Base-by-base conservation (phyloP, 1,139 yeast genomes). In the Protomyces arabidopsidicola region DNA sequence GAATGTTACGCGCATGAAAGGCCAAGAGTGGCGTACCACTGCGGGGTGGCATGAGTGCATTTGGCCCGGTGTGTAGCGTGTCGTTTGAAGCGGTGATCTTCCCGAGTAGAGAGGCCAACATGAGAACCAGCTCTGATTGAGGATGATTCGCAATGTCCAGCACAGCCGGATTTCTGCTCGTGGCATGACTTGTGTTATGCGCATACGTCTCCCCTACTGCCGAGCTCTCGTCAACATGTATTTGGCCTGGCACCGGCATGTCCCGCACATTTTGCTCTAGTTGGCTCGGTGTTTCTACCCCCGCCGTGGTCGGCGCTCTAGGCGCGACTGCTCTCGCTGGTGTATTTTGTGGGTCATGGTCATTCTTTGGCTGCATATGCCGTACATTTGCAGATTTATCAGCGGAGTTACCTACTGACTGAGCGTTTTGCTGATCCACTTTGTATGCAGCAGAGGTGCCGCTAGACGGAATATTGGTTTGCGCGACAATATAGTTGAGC, bases 71-170 rank as follows among this genome's bases (percentile, higher is more conserved):
- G 36, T 50, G 62, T 24, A 54, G 52, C 59, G 84, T 81, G 74
- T 93, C 98, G 75, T 93, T 93, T n/a, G 96, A 91, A 71, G 88
- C 95, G 55, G 91, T 87, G 55, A 93, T 90, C 72, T 88, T 89
- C 67, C 89, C 89, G 60, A 93, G 78, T 58, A 91, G 78, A 36
- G 95, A 87, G 31, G 96, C 84, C 55, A 93, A 79, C 97, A 93
- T 91, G 63, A 85, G 75, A 55, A 93, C 80, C 39, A 93, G 80
- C 68, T 88, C 95, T 65, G 87, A 83, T 1, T 88, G 90, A 0
- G 96, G 91, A 72, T 86, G 89, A 55, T 85, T 88, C 16, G 90
- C 91, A 63, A 91, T 88, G 72, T 89, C 90, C 66, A 88, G 78
- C 53, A 42, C 12, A 12, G 9, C 18, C 6, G 42, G 42, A 12